These are phyloP conservation scores for Thielaviopsis punctulata DNA, from an alignment of 2,329 filamentous ascomycete genomes.

Conservation along the genomic window DNA sequence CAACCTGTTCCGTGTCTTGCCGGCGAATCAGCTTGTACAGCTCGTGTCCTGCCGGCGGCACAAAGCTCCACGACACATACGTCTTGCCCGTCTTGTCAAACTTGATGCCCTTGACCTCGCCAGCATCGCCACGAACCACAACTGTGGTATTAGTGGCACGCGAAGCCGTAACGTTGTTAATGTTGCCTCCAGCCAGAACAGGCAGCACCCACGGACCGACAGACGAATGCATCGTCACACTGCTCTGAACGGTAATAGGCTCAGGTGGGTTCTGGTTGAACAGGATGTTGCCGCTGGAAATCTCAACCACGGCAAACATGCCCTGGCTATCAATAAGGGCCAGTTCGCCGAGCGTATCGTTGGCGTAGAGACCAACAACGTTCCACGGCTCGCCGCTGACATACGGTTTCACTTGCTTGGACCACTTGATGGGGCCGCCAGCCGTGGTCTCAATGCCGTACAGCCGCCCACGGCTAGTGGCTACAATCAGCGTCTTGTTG, in stretches of 20 bases:
- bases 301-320: conserved; percentile 38
- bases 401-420: conserved; percentile 42
- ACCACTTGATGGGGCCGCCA: conserved; percentile 62
- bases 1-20: conserved; percentile 66
- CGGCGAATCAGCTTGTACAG: conserved; percentile 52
- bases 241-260: conserved; percentile 22
- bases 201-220: conserved; percentile 37
- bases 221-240: conserved; percentile 34
- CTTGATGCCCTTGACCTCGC: conserved; percentile 36
- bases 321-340: conserved; percentile 40
- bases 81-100: conserved; percentile 28
- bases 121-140: conserved; percentile 32
- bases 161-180: conserved; percentile 27
- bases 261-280: conserved; percentile 26
- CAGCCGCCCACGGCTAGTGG: conserved; percentile 61
- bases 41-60: conserved; percentile 45
- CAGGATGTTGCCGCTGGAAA: conserved; percentile 31
- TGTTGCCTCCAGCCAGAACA: conserved; percentile 31
- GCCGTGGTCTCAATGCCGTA: conserved; percentile 65
- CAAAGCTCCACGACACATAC: conserved; percentile 52
- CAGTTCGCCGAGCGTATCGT: conserved; percentile 37
- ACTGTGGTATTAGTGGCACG: conserved; percentile 35
- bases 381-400: conserved; percentile 40
- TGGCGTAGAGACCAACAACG: conserved; percentile 48
- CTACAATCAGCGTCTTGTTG: conserved; percentile 67